phyloP scores from a whole-genome alignment of 2,329 filamentous ascomycete species.

The Fusarium palustre region DNA sequence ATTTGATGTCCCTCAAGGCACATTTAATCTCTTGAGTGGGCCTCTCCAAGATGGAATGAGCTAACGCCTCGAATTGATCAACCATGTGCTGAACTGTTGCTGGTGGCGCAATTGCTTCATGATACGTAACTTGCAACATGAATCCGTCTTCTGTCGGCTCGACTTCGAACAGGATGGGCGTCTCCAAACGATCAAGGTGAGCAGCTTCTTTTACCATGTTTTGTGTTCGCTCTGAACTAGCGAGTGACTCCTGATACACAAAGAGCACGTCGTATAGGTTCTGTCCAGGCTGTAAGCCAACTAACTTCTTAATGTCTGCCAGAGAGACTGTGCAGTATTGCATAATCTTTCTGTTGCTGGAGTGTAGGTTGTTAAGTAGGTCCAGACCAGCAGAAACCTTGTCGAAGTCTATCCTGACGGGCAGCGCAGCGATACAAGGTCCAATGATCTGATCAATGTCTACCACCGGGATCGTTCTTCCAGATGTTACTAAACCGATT shows the following conservation, averaged over 20 bases:
- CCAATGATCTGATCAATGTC: slow-evolving; percentile 80
- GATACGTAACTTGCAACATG: slow-evolving; percentile 61
- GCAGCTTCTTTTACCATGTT: slow-evolving; percentile 64
- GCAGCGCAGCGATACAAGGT: slow-evolving; percentile 82
- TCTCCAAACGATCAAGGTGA: slow-evolving; percentile 79
- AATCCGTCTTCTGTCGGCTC: slow-evolving; percentile 67
- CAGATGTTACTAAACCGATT: slow-evolving; percentile 85
- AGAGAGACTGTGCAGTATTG: slow-evolving; percentile 73
- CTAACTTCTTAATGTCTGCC: slow-evolving; percentile 74
- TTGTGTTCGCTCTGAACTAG: slow-evolving; percentile 48
- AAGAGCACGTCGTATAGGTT: slow-evolving; percentile 81
- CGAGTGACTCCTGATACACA: slow-evolving; percentile 83
- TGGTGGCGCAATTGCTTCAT: slow-evolving; percentile 61
- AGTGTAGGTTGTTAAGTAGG: slow-evolving; percentile 72
- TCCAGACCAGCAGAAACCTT: slow-evolving; percentile 66
- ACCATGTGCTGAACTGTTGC: slow-evolving; percentile 68
- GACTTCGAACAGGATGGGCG: slow-evolving; percentile 79
- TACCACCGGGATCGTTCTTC: slow-evolving; percentile 77
- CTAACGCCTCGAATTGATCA: slow-evolving; percentile 70
- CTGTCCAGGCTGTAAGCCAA: slow-evolving; percentile 65
- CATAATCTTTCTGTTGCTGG: slow-evolving; percentile 73
- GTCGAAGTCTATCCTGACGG: slow-evolving; percentile 72
- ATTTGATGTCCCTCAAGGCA: slow-evolving; percentile 43
- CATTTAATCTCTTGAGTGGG: slow-evolving; percentile 31
- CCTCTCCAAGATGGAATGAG: slow-evolving; percentile 47